Base-by-base conservation (phyloP, 2,329 filamentous ascomycete genomes). In the Fusarium xyrophilum region DNA sequence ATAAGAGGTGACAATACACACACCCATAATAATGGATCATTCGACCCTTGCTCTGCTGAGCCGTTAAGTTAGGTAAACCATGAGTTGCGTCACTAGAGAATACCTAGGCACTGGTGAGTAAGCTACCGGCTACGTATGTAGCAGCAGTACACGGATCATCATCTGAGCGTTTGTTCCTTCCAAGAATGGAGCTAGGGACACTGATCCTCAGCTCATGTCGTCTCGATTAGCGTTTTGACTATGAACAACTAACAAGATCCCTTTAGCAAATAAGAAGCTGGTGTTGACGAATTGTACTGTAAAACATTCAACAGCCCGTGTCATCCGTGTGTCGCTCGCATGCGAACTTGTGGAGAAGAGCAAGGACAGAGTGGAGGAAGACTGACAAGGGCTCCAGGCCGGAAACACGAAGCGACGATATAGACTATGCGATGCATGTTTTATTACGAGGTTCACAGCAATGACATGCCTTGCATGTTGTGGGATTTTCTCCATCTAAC, bases 401-500 rank as follows among this genome's bases (percentile, higher is more conserved):
- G 46, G 30, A 57, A 44, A 50, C 46, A 50, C 42, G 32, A 40
- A 54, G 30, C 30, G 33, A 46, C 38, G 59, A 53, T 56, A 60
- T 61, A 39, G 13, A 19, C 17, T 23, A 60, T 21, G n/a, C 7
- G 25, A 43, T 50, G 21, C 57, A 53, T 71, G 71, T 66, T 60
- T 72, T 60, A 66, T 67, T 64, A 69, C 50, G 36, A 52, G 53
- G 21, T 35, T 35, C 38, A 36, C 36, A 38, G 28, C 23, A 28
- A 42, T 55, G 21, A 36, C 23, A 56, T 44, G 30, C 30, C 30
- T 25, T 35, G 46, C 46, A 35, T 50, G 21, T 42, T 57, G 25
- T 43, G 56, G 54, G 44, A 46, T 46, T 21, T 52, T 56, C 57
- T 36, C 25, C 28, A 62, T 55, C 25, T 35, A 21, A 32, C 27